A percentile compares a stretch with the other conserved stretches of the same genome.
These are phyloP conservation scores for Astrothelium subdiscretum DNA, from an alignment of 495 filamentous ascomycete genomes.

Conservation along the genomic window DNA sequence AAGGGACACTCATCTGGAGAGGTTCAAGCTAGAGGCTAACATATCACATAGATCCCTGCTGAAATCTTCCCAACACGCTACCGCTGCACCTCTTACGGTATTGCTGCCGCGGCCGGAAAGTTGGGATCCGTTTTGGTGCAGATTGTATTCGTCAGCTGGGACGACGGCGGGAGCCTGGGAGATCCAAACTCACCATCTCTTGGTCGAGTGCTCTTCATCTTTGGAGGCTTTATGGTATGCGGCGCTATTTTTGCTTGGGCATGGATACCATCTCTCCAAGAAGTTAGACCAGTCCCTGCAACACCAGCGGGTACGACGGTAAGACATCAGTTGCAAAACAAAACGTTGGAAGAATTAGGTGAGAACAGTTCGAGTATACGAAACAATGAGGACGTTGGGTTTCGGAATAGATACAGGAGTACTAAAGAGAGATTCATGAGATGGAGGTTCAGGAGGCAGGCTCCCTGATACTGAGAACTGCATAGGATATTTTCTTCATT, in stretches of 20 bases:
- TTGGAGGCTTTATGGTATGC: slow-evolving; percentile 1
- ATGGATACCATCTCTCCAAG: slow-evolving; percentile 7
- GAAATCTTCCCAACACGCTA: slow-evolving; percentile 34
- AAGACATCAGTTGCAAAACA: neutral
- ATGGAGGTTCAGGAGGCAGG: neutral
- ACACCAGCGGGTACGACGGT: neutral
- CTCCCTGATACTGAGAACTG: neutral
- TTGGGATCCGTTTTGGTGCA: slow-evolving; percentile 30
- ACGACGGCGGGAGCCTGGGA: neutral
- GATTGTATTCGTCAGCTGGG: slow-evolving; percentile 11
- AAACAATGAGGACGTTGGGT: neutral
- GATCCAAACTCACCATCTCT: neutral
- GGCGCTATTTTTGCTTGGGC: slow-evolving; percentile 1
- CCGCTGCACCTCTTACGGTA: slow-evolving; percentile 31
- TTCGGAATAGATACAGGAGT: neutral
- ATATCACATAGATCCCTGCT: slow-evolving; percentile 17
- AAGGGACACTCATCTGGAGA: neutral
- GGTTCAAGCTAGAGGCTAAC: neutral
- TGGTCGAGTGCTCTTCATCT: slow-evolving; percentile 1
- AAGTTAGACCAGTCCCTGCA: neutral
- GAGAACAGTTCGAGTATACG: neutral
- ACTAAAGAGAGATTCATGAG: neutral
- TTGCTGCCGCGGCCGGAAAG: slow-evolving; percentile 34
- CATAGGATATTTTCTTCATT: neutral
- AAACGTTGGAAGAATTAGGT: neutral